Evolutionary conservation across 139 green algal genomes (phyloP).

Genomic region (Eudorina sp.): DNA sequence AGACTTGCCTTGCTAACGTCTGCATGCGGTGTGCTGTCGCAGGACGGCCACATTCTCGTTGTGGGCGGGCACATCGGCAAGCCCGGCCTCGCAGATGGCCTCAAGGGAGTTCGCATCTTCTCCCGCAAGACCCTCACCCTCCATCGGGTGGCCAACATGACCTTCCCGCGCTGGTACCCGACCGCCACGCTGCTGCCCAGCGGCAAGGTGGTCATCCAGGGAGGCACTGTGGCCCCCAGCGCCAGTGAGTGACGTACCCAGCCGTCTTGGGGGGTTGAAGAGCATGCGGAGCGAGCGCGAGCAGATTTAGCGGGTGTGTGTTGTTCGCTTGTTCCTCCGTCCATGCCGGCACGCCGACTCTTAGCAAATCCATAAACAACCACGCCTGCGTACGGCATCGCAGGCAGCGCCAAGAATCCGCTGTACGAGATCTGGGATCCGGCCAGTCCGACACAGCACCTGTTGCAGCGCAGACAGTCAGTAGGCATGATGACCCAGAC

Average conservation of each 20-base stretch:
- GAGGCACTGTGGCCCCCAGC: conserved; percentile 45
- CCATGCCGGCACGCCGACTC: too few relatives aligned
- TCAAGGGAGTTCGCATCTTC: conserved; percentile 53
- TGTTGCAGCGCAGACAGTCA: neutral
- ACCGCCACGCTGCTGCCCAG: conserved; percentile 56
- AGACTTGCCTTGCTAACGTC: too few relatives aligned
- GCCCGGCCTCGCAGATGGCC: conserved; percentile 27
- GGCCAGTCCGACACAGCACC: neutral
- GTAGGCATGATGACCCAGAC: conserved; percentile 6
- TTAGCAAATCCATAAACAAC: too few relatives aligned
- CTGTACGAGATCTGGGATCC: conserved; percentile 53
- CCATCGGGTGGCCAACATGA: conserved; percentile 45
- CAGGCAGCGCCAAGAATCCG: conserved; percentile 53
- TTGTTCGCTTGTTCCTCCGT: too few relatives aligned
- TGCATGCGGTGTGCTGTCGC: too few relatives aligned
- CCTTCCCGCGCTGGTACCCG: conserved; percentile 51
- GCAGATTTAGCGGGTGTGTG: too few relatives aligned
- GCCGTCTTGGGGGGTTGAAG: too few relatives aligned
- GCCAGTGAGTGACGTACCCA: conserved; percentile 3
- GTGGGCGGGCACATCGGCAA: conserved; percentile 56
- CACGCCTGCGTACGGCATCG: too few relatives aligned
- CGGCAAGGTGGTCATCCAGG: conserved; percentile 54
- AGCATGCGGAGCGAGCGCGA: too few relatives aligned
- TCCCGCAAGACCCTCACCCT: conserved; percentile 5
- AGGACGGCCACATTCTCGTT: conserved; percentile 49